Conservation (phyloP, 2,329 filamentous ascomycete genomes). For the Colletotrichum aenigma region DNA sequence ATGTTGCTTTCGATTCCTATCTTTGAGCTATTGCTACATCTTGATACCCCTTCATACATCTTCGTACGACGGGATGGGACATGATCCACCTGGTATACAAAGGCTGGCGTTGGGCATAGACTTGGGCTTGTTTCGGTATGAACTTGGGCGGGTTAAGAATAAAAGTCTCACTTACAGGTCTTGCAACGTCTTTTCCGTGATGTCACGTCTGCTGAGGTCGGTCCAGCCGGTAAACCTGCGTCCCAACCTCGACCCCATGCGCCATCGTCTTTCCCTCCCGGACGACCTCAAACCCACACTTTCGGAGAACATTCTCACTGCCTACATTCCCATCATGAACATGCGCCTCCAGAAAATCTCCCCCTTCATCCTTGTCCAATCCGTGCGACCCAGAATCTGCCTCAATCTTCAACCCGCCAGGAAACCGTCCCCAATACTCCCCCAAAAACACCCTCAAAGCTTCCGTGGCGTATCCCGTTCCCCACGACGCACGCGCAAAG, state of each 20-base stretch:
- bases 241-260: not conserved
- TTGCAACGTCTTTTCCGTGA: no score
- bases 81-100: not conserved
- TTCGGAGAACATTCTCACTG: not conserved
- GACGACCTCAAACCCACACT: not conserved
- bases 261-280: not conserved
- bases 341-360: not conserved
- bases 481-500: not conserved
- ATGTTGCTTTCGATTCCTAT: not conserved
- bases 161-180: no score
- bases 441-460: not conserved
- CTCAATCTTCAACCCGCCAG: not conserved
- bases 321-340: not conserved
- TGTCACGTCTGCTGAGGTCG: not conserved
- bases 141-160: not conserved
- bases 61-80: not conserved
- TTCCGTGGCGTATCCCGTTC: not conserved
- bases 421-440: not conserved
- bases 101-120: not conserved
- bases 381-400: accelerated
- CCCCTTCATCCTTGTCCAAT: not conserved
- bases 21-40: conserved; percentile 2
- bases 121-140: not conserved
- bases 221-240: not conserved
- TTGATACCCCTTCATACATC: conserved; percentile 3